Percentiles rank a stretch among this genome's conserved stretches.
Conservation (phyloP, 495 filamentous ascomycete species). For the Penicillium subrubescens region DNA sequence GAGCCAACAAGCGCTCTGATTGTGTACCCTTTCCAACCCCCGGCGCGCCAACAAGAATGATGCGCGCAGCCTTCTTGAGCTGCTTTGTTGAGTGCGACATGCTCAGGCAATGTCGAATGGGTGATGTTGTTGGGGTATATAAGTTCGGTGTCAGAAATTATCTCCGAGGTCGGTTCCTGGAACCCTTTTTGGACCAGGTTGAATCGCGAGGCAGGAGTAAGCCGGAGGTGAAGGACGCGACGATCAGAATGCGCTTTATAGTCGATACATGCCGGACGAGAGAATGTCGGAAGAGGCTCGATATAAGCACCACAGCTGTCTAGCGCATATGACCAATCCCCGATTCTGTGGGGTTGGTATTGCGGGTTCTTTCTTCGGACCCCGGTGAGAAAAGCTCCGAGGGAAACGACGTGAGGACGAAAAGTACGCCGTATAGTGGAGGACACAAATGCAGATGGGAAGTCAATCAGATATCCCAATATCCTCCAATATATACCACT, state of each 20-base stretch:
- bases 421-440: slow-evolving; percentile 2
- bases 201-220: neutral
- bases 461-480: neutral
- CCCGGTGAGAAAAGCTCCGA: slow-evolving; percentile 41
- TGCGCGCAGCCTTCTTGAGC: slow-evolving; percentile 80
- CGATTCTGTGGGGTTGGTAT: slow-evolving; percentile 29
- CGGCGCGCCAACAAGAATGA: slow-evolving; percentile 95
- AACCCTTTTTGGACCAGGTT: neutral
- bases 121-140: neutral
- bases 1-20: slow-evolving; percentile 79
- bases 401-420: slow-evolving; percentile 11
- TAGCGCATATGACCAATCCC: slow-evolving; percentile 20
- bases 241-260: slow-evolving; percentile 5
- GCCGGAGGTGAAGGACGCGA: neutral
- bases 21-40: slow-evolving; percentile 94
- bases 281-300: neutral
- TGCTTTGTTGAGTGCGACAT: slow-evolving; percentile 40
- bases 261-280: slow-evolving; percentile 12
- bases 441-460: neutral
- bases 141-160: slow-evolving; percentile 11
- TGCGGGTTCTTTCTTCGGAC: slow-evolving; percentile 34
- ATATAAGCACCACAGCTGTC: slow-evolving; percentile 9
- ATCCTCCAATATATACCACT: neutral
- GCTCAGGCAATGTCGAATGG: neutral
- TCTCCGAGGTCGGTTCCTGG: slow-evolving; percentile 15